Evolutionary conservation across 208 protist species (phyloP).

Genomic region (Wallacemonas collosoma): DNA sequence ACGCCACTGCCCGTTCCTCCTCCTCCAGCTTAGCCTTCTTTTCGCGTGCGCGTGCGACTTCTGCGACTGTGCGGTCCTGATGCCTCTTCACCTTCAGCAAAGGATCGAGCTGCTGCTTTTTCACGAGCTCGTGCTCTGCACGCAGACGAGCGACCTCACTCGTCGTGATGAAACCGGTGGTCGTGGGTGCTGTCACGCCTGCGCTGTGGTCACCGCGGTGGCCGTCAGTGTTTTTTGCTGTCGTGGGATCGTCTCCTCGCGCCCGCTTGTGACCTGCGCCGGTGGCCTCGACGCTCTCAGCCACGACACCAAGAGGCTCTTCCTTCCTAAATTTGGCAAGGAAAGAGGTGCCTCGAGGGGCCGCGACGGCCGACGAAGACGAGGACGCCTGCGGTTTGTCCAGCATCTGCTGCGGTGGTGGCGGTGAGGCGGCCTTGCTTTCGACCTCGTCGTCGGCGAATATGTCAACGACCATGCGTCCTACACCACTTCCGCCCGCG

Average conservation of each 20-base stretch:
- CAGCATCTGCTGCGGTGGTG: too few relatives aligned
- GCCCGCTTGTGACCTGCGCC: conserved; percentile 15
- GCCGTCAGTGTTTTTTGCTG: not conserved
- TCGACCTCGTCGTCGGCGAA: conserved; percentile 57
- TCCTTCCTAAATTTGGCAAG: conserved; percentile 43
- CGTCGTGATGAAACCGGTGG: conserved; percentile 63
- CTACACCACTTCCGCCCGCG: conserved; percentile 37
- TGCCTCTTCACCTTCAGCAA: conserved; percentile 54
- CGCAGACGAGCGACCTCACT: conserved; percentile 53
- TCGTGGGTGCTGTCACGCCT: not conserved
- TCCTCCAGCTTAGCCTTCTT: conserved; percentile 23
- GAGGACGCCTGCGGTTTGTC: not conserved
- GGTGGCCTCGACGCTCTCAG: not conserved
- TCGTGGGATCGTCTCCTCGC: conserved; percentile 18
- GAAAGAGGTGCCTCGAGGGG: conserved; percentile 13
- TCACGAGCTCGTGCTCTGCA: conserved; percentile 59
- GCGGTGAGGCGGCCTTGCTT: not conserved
- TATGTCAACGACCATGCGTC: conserved; percentile 62
- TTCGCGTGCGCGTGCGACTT: conserved; percentile 47
- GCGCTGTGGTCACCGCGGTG: not conserved
- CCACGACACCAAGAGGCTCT: not conserved
- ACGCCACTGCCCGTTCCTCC: not conserved
- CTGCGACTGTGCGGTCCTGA: conserved; percentile 67
- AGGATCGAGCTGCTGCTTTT: conserved; percentile 77
- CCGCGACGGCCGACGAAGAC: not conserved